phyloP scores from a whole-genome alignment of 148 eudicot genomes.

The Chenopodium album region DNA sequence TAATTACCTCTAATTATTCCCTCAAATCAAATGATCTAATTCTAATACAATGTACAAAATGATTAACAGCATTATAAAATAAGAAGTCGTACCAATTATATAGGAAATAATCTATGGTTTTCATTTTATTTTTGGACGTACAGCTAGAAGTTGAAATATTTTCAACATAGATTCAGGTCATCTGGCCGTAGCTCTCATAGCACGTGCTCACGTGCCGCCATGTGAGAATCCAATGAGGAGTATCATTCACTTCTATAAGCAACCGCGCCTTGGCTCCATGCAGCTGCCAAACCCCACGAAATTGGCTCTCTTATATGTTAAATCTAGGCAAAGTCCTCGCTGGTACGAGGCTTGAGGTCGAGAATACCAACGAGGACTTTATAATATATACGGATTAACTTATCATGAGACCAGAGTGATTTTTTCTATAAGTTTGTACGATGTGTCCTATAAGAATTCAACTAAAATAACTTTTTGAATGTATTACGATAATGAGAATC shows the following conservation, averaged over 20 bases:
- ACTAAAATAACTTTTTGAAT: too few relatives aligned
- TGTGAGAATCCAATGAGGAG: constrained; percentile 27
- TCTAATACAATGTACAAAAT: too few relatives aligned
- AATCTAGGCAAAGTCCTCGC: too few relatives aligned
- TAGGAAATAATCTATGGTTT: neutral
- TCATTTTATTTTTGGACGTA: neutral
- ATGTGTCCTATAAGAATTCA: too few relatives aligned
- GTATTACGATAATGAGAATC: too few relatives aligned
- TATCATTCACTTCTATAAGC: constrained; percentile 26
- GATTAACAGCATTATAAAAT: neutral
- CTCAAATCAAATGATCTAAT: too few relatives aligned
- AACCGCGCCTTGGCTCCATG: constrained; percentile 5
- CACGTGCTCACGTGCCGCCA: constrained; percentile 42
- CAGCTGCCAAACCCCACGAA: neutral
- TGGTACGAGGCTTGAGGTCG: too few relatives aligned
- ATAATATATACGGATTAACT: too few relatives aligned
- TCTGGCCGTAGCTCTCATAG: constrained; percentile 23
- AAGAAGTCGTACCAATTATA: neutral
- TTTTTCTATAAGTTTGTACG: too few relatives aligned
- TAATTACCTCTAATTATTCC: too few relatives aligned
- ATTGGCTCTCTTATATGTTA: neutral
- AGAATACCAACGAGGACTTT: too few relatives aligned
- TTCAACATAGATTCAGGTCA: constrained; percentile 14
- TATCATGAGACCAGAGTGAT: too few relatives aligned
- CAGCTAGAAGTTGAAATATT: neutral